A percentile compares a stretch with the other conserved stretches of the same genome.
phyloP scores from a whole-genome alignment of 2,329 filamentous ascomycete genomes.

The Aureobasidium sp. region DNA sequence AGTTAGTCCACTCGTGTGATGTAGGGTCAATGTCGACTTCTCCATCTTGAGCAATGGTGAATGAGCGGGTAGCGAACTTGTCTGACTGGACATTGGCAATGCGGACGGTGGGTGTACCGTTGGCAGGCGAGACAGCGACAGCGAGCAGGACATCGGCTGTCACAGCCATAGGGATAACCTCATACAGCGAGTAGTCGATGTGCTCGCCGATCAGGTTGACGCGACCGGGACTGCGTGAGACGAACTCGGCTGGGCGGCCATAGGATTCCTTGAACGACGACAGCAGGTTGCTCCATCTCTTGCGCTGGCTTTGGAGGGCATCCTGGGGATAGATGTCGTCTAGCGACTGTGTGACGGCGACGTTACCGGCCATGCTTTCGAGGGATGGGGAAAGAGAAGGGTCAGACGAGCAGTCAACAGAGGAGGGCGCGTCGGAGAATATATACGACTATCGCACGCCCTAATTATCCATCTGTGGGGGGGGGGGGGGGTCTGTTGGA shows the following conservation, averaged over 20 bases:
- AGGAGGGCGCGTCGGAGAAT: not conserved
- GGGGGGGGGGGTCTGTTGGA: not conserved
- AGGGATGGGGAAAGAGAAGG: not conserved
- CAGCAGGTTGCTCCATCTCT: constrained; percentile 69
- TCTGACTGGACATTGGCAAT: constrained; percentile 70
- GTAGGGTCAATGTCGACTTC: constrained; percentile 64
- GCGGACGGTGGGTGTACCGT: constrained; percentile 55
- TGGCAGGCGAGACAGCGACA: constrained; percentile 50
- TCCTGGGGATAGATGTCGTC: constrained; percentile 76
- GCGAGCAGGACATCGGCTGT: constrained; percentile 86
- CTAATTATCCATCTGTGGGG: constrained; percentile 3
- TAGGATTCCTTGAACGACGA: constrained; percentile 63
- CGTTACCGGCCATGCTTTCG: constrained; percentile 29
- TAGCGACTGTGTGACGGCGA: constrained; percentile 68
- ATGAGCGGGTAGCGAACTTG: constrained; percentile 69
- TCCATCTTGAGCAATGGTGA: constrained; percentile 56
- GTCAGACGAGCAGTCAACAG: not conserved
- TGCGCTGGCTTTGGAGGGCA: constrained; percentile 56
- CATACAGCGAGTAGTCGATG: constrained; percentile 96
- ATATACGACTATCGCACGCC: not conserved
- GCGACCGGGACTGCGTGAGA: constrained; percentile 82
- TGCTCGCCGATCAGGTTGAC: constrained; percentile 99
- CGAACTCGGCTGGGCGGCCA: constrained; percentile 64
- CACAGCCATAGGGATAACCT: constrained; percentile 92
- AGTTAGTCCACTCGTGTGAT: constrained; percentile 92